These are phyloP conservation scores for Saprolegnia parasitica DNA, from an alignment of 352 stramenopile genomes.

Conservation along the genomic window DNA sequence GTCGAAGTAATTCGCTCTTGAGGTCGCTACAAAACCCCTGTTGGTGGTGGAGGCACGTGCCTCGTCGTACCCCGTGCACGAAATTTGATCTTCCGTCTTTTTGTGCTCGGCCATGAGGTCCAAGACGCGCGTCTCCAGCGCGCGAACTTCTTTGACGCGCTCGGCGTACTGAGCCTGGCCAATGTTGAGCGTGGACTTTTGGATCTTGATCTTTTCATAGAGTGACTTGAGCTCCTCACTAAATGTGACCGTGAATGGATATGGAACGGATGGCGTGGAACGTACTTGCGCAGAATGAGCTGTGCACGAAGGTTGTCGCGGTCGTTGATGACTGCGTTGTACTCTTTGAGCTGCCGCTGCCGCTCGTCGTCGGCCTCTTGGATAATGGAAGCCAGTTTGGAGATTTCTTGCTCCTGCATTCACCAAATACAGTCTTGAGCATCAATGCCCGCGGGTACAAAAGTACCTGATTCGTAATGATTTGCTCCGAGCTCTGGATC, in stretches of 20 bases:
- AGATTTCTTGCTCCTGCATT: slow-evolving; percentile 50
- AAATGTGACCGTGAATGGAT: slow-evolving; percentile 1
- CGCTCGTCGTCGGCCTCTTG: slow-evolving; percentile 88
- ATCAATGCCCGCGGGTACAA: slow-evolving; percentile 22
- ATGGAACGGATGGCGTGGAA: neutral
- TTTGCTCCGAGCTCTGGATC: slow-evolving; percentile 84
- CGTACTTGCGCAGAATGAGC: slow-evolving; percentile 71
- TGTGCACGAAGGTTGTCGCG: slow-evolving; percentile 79
- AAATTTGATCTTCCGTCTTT: slow-evolving; percentile 59
- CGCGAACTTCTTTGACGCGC: slow-evolving; percentile 47
- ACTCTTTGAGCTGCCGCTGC: slow-evolving; percentile 83
- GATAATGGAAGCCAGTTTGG: slow-evolving; percentile 85
- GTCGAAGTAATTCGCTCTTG: slow-evolving; percentile 50
- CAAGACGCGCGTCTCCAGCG: slow-evolving; percentile 58
- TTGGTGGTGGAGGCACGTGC: neutral
- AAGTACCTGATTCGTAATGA: slow-evolving; percentile 74
- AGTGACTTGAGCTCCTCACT: slow-evolving; percentile 79
- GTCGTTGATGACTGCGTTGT: slow-evolving; percentile 77
- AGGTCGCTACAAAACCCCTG: slow-evolving; percentile 29
- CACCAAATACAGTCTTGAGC: neutral
- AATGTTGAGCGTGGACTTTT: slow-evolving; percentile 79
- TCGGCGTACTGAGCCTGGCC: slow-evolving; percentile 74
- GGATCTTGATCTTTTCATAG: slow-evolving; percentile 91
- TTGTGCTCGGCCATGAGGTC: slow-evolving; percentile 50
- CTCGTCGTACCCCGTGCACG: slow-evolving; percentile 39